phyloP scores from a whole-genome alignment of 2,329 filamentous ascomycete genomes.

The Didymella pomorum region DNA sequence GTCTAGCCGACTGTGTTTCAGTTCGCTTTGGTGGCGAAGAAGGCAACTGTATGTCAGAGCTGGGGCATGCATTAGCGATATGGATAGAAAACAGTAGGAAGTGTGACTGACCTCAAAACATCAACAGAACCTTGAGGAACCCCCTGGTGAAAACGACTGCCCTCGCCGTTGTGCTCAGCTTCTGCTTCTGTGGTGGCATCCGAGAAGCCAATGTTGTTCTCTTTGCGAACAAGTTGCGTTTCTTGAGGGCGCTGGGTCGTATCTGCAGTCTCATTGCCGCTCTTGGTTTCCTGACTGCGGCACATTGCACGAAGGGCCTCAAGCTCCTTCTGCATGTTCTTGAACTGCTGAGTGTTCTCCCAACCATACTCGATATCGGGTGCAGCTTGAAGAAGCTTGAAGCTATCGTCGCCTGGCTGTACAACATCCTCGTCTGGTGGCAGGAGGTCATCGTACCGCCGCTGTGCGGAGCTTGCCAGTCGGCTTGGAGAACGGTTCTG shows the following conservation, averaged over 20 bases:
- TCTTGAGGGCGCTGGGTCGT: constrained; percentile 11
- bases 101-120: not conserved
- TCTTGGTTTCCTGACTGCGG: constrained; percentile 3
- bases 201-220: constrained; percentile 4
- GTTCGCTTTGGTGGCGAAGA: constrained; percentile 14
- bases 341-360: constrained; percentile 19
- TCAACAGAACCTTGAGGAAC: not conserved
- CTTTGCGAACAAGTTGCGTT: not conserved
- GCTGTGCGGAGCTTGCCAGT: not conserved
- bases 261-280: constrained; percentile 2
- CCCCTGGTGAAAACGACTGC: not conserved
- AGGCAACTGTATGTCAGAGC: not conserved
- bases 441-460: not conserved
- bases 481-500: not conserved
- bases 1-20: constrained; percentile 25
- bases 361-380: not conserved
- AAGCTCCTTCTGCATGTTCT: constrained; percentile 15
- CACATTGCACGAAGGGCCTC: constrained; percentile 18
- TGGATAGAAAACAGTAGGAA: not conserved
- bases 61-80: constrained; percentile 15
- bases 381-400: not conserved
- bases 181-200: constrained; percentile 17
- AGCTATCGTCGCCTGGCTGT: constrained; percentile 18
- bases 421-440: not conserved
- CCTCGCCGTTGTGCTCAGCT: not conserved